Evolutionary conservation across 2,329 filamentous ascomycete species (phyloP).

Genomic region (Aspergillus floridensis): DNA sequence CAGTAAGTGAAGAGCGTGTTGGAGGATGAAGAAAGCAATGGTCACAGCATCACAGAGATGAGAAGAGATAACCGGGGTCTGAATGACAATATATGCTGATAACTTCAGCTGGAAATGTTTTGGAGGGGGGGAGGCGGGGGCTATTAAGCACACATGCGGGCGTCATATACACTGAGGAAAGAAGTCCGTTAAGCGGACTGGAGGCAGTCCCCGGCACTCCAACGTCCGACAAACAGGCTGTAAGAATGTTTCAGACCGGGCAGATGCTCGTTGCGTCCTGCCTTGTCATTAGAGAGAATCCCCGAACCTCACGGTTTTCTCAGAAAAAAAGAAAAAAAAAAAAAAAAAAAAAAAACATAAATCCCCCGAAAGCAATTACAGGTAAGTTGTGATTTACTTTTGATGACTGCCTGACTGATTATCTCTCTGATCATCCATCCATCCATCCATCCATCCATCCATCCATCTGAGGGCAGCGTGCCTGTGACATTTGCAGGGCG

Average conservation of each 20-base stretch:
- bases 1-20: neutral
- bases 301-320: neutral
- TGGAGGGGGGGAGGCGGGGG: neutral
- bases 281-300: conserved; percentile 11
- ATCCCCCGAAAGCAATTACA: neutral
- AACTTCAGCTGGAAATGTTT: neutral
- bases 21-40: neutral
- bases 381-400: neutral
- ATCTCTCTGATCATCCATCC: neutral
- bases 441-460: too few species aligned
- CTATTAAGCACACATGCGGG: neutral
- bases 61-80: neutral
- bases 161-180: neutral
- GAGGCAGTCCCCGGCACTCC: conserved; percentile 1
- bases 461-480: neutral
- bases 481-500: neutral
- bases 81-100: neutral
- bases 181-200: neutral
- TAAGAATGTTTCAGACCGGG: conserved; percentile 8
- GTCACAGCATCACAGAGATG: neutral
- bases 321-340: neutral
- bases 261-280: conserved; percentile 10
- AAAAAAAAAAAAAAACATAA: neutral
- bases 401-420: too few species aligned
- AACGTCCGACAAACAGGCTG: conserved; percentile 3